A percentile compares a stretch with the other conserved stretches of the same genome.
phyloP scores from a whole-genome alignment of 805 yeast genomes.

The Teunomyces gatunensis region DNA sequence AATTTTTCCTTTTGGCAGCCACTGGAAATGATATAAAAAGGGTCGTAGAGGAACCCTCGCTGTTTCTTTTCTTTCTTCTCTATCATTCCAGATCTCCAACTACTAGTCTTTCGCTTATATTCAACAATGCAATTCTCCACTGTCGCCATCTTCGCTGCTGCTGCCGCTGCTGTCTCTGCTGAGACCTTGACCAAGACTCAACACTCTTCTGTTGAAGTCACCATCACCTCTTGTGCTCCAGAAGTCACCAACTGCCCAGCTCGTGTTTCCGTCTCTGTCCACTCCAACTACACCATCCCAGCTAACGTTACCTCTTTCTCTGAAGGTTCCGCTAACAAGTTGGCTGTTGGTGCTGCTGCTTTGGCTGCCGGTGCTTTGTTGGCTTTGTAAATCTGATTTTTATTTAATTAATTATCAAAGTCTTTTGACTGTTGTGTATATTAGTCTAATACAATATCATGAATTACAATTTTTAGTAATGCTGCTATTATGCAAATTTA shows the following conservation, averaged over 20 bases:
- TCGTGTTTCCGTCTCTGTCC: conserved; percentile 14
- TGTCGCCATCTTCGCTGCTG: conserved; percentile 35
- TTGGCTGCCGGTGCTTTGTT: conserved; percentile 50
- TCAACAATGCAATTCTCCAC: conserved; percentile 41
- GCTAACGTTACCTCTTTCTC: conserved; percentile 33
- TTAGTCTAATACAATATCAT: conserved; percentile 5
- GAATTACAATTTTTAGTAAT: background rate
- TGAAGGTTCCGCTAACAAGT: conserved; percentile 35
- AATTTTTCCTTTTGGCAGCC: conserved; percentile 1
- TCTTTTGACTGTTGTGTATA: conserved; percentile 5
- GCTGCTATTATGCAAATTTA: background rate
- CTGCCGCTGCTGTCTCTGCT: conserved; percentile 30
- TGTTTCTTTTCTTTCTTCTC: background rate
- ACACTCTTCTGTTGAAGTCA: conserved; percentile 38
- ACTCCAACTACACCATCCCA: conserved; percentile 24
- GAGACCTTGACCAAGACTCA: conserved; percentile 37
- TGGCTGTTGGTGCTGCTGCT: conserved; percentile 46
- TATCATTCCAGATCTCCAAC: conserved; percentile 3
- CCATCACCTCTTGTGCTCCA: conserved; percentile 47
- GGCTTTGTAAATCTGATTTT: conserved; percentile 14
- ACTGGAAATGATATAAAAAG: background rate
- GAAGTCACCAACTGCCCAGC: conserved; percentile 51
- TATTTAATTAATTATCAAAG: background rate
- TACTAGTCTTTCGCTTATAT: conserved; percentile 11
- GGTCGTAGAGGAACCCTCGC: no score